phyloP scores from a whole-genome alignment of 257 asterid species.

The Solanum arcanum region DNA sequence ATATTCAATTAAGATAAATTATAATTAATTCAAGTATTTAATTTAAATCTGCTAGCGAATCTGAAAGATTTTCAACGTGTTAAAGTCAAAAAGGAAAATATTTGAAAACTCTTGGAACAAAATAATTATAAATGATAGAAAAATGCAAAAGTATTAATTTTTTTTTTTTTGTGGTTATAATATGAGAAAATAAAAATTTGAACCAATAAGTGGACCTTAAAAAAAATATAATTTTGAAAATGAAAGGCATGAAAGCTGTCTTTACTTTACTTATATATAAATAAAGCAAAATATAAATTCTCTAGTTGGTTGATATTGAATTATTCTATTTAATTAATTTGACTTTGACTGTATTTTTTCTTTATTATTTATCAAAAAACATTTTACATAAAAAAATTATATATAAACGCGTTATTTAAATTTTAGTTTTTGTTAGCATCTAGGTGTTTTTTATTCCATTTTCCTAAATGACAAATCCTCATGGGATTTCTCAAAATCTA shows the following conservation, averaged over 20 bases:
- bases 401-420: background rate
- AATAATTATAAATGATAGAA: background rate
- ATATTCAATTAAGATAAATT: background rate
- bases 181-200: background rate
- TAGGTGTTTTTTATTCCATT: background rate
- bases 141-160: background rate
- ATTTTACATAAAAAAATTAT: background rate
- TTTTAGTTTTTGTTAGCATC: background rate
- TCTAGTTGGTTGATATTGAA: background rate
- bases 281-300: background rate
- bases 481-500: background rate
- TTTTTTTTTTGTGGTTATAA: background rate
- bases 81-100: background rate
- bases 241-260: background rate
- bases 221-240: background rate
- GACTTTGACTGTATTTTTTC: background rate
- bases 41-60: background rate
- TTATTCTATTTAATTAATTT: background rate
- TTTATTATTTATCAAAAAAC: background rate
- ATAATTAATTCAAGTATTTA: background rate
- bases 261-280: background rate
- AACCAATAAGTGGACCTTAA: background rate
- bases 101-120: background rate
- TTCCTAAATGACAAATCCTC: background rate
- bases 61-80: background rate